Evolutionary conservation across 805 yeast genomes (phyloP).

Genomic region (Clavispora vitiphila): DNA sequence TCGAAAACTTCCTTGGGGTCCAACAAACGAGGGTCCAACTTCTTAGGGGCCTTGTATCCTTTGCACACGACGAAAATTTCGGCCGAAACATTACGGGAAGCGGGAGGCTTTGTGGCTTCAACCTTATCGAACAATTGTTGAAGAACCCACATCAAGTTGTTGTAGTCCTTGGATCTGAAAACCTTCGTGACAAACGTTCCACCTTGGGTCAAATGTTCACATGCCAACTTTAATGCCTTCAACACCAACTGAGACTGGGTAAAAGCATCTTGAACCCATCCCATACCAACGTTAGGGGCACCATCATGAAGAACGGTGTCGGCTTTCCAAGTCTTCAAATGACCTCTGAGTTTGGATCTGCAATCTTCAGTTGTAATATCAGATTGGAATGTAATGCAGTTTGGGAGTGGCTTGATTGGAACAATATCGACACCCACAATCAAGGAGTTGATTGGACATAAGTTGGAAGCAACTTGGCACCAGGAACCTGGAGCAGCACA

Average conservation of each 20-base stretch:
- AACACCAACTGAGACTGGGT: slow-evolving; percentile 94
- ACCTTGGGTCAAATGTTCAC: slow-evolving; percentile 82
- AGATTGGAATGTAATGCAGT: slow-evolving; percentile 88
- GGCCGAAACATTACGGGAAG: slow-evolving; percentile 98
- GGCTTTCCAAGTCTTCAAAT: slow-evolving; percentile 98
- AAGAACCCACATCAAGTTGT: slow-evolving; percentile 95
- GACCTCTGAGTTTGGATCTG: slow-evolving; percentile 88
- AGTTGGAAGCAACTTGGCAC: slow-evolving; percentile 97
- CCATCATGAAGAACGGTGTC: slow-evolving; percentile 98
- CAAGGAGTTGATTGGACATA: slow-evolving; percentile 88
- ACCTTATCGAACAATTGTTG: slow-evolving; percentile 93
- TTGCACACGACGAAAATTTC: slow-evolving; percentile 97
- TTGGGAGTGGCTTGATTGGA: slow-evolving; percentile 94
- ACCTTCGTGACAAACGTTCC: slow-evolving; percentile 96
- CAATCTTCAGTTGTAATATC: slow-evolving; percentile 99
- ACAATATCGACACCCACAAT: slow-evolving; percentile 99
- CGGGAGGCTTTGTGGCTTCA: slow-evolving; percentile 98
- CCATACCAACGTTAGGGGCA: slow-evolving; percentile 99
- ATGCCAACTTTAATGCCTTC: slow-evolving; percentile 91
- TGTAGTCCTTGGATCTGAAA: slow-evolving; percentile 98
- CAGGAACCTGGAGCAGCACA: slow-evolving; percentile 99
- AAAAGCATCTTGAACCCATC: slow-evolving; percentile 99
- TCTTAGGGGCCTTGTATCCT: slow-evolving; percentile 94
- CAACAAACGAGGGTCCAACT: slow-evolving; percentile 83
- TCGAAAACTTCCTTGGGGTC: slow-evolving; percentile 94